Percentiles rank a stretch among this genome's conserved stretches.
Evolutionary conservation across 78 protist species (phyloP).

Genomic region (Dictyostelium citrinum): DNA sequence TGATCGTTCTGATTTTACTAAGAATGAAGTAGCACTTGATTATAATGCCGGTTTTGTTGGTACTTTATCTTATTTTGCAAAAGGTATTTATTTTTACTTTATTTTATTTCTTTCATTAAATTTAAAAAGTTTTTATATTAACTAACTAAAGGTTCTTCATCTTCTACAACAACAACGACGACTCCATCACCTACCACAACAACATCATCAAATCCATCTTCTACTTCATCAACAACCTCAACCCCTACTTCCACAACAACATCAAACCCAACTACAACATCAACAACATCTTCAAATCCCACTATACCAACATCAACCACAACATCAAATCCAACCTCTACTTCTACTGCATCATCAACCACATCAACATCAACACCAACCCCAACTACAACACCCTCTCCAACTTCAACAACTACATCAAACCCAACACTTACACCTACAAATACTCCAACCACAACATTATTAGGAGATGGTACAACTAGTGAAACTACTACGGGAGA

Average conservation of each 20-base stretch:
- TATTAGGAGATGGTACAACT: background rate
- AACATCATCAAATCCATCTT: background rate
- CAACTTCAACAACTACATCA: background rate
- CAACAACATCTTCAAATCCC: background rate
- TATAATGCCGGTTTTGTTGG: conserved; percentile 71
- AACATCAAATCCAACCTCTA: background rate
- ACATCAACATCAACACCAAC: background rate
- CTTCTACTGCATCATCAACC: background rate
- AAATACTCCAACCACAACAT: background rate
- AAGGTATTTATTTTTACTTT: background rate
- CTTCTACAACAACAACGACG: background rate
- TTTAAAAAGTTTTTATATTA: background rate
- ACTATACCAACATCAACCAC: background rate
- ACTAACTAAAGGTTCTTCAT: background rate
- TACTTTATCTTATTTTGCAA: background rate
- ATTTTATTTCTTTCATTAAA: background rate
- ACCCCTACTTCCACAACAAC: background rate
- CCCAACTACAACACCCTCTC: background rate
- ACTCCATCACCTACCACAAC: too few species aligned
- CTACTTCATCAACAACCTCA: background rate
- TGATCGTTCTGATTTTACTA: conserved; percentile 30
- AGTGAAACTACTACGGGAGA: background rate
- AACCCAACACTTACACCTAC: background rate
- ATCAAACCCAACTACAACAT: background rate
- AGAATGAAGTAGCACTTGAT: conserved; percentile 70